Conservation (phyloP, 192 early-diverging fungal species). For the Linnemannia elongata region DNA sequence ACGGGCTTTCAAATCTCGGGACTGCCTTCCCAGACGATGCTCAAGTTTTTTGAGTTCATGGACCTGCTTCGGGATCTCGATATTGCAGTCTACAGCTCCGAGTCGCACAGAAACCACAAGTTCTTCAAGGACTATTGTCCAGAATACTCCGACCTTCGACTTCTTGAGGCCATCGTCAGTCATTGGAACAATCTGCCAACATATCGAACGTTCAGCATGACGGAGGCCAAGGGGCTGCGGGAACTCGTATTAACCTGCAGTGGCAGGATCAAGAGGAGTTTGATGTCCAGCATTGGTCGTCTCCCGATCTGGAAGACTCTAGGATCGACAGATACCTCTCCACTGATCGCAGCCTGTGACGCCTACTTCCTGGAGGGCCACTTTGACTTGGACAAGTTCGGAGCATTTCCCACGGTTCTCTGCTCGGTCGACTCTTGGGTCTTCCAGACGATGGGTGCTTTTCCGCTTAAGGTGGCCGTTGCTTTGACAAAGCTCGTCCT, state of each 20-base stretch:
- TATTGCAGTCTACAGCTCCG: neutral
- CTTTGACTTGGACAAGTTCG: neutral
- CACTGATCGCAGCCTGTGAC: constrained; percentile 9
- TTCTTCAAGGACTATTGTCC: neutral
- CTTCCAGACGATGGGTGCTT: constrained; percentile 11
- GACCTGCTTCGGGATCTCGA: neutral
- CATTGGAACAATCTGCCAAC: neutral
- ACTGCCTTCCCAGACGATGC: too few species aligned
- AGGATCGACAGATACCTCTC: neutral
- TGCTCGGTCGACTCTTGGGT: neutral
- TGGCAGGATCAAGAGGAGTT: neutral
- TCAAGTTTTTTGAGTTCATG: neutral
- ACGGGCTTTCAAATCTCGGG: neutral
- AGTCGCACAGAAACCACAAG: neutral
- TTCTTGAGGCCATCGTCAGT: neutral
- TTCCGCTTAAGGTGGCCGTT: neutral
- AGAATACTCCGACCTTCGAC: neutral
- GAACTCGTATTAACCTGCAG: neutral
- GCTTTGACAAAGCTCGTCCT: neutral
- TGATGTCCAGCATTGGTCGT: neutral
- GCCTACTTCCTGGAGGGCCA: constrained; percentile 2
- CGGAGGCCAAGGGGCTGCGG: neutral
- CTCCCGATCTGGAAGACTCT: neutral
- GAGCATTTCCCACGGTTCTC: neutral
- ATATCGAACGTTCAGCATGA: too few species aligned